Conservation (phyloP, 345 rosid species). For the Mallotus nudiflorus region DNA sequence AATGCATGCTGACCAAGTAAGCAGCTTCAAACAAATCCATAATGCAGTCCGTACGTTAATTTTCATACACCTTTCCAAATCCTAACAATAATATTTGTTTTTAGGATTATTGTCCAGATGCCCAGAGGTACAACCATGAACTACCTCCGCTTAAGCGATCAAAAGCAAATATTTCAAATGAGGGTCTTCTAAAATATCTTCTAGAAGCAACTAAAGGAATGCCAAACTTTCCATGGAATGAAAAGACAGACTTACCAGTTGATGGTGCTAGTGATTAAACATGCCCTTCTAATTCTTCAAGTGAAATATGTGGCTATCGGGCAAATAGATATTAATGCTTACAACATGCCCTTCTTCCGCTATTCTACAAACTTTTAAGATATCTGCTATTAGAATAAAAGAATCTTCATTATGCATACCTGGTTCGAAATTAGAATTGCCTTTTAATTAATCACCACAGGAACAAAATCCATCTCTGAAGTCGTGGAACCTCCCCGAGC, state of each 20-base stretch:
- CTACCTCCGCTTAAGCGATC: conserved; percentile 50
- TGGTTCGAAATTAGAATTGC: neutral
- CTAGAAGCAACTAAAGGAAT: conserved; percentile 55
- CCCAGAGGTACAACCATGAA: conserved; percentile 50
- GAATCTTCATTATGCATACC: neutral
- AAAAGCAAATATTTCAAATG: conserved; percentile 42
- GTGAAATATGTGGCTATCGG: conserved; percentile 9
- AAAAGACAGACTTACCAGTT: conserved; percentile 62
- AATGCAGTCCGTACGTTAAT: neutral
- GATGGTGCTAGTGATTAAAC: no score
- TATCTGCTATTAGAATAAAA: conserved; percentile 11
- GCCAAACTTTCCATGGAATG: conserved; percentile 65
- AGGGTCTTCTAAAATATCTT: no score
- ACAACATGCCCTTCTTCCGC: conserved; percentile 6
- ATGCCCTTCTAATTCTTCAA: conserved; percentile 43
- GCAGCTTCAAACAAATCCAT: neutral
- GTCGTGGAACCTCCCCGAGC: conserved; percentile 26
- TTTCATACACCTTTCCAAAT: no score
- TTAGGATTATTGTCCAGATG: conserved; percentile 54
- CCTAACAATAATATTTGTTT: neutral
- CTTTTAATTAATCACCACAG: neutral
- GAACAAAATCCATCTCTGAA: conserved; percentile 17
- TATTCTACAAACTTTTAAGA: neutral
- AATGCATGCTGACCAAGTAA: conserved; percentile 86
- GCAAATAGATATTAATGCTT: neutral